These are phyloP conservation scores for Potentilla sterilis DNA, from an alignment of 306 rosid genomes.

Conservation along the genomic window DNA sequence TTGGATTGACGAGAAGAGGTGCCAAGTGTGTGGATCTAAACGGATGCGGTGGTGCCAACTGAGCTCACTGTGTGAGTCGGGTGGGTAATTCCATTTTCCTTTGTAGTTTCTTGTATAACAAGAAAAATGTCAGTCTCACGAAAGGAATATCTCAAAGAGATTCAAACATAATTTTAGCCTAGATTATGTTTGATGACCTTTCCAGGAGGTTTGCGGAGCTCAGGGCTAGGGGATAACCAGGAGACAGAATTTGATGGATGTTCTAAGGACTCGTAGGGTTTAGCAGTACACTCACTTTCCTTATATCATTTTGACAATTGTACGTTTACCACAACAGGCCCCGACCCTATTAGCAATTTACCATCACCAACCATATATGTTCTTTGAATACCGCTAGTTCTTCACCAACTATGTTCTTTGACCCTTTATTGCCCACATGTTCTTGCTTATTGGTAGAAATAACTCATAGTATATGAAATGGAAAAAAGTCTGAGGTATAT, in stretches of 20 bases:
- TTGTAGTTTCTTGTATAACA: background rate
- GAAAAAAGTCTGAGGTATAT: background rate
- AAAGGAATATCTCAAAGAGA: too few species aligned
- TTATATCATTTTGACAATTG: too few species aligned
- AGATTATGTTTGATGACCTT: conserved; percentile 7
- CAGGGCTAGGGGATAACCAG: conserved; percentile 77
- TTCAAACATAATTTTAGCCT: too few species aligned
- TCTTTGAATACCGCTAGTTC: too few species aligned
- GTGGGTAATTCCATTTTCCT: background rate
- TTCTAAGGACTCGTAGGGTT: too few species aligned
- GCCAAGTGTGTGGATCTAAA: background rate
- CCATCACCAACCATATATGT: too few species aligned
- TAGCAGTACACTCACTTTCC: too few species aligned
- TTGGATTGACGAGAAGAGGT: too few species aligned
- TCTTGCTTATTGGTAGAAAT: background rate
- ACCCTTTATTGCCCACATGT: background rate
- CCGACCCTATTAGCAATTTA: too few species aligned
- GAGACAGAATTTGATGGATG: background rate
- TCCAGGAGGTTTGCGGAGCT: conserved; percentile 91
- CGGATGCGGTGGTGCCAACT: background rate
- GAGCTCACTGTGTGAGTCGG: background rate
- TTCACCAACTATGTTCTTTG: too few species aligned
- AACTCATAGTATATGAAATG: background rate
- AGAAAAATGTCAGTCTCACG: background rate
- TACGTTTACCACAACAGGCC: too few species aligned